These are phyloP conservation scores for Plicaturopsis crispa DNA, from an alignment of 768 basidiomycete genomes.

Conservation along the genomic window DNA sequence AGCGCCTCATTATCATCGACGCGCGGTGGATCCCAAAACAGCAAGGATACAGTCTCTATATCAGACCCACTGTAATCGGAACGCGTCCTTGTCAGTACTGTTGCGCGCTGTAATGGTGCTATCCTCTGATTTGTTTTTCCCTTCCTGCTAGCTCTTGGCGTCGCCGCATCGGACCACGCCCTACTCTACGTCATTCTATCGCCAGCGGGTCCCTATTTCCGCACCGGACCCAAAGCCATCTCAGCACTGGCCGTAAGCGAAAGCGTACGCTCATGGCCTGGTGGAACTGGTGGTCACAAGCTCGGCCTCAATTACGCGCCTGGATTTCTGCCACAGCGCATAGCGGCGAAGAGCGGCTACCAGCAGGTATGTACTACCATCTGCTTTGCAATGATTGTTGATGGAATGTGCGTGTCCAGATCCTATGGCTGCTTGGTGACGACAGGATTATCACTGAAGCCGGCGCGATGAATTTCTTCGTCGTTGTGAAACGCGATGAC, in stretches of 20 bases:
- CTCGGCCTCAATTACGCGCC: conserved; percentile 87
- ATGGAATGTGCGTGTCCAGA: too few species aligned
- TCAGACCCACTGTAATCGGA: conserved; percentile 66
- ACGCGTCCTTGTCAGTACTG: conserved; percentile 17
- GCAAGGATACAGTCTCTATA: conserved; percentile 85
- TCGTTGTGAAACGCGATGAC: conserved; percentile 64
- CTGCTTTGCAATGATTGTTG: too few species aligned
- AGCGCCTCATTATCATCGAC: conserved; percentile 78
- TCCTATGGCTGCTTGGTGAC: conserved; percentile 78
- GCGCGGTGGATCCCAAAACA: conserved; percentile 87
- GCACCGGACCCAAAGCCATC: conserved; percentile 85
- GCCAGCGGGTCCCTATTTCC: conserved; percentile 83
- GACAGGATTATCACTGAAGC: conserved; percentile 52
- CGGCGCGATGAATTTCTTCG: conserved; percentile 91
- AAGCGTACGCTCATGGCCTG: conserved; percentile 9
- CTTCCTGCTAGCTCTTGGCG: conserved; percentile 52
- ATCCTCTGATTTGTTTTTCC: background rate
- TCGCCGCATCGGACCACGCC: conserved; percentile 72
- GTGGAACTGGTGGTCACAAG: conserved; percentile 84
- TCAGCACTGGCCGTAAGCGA: conserved; percentile 49
- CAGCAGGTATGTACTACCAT: too few species aligned
- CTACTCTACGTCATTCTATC: conserved; percentile 80
- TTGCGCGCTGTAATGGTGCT: background rate
- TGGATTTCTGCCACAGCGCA: conserved; percentile 76
- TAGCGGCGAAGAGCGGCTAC: conserved; percentile 71